Evolutionary conservation across 176 grass and related monocot species (phyloP).

Genomic region (Zea mays): DNA sequence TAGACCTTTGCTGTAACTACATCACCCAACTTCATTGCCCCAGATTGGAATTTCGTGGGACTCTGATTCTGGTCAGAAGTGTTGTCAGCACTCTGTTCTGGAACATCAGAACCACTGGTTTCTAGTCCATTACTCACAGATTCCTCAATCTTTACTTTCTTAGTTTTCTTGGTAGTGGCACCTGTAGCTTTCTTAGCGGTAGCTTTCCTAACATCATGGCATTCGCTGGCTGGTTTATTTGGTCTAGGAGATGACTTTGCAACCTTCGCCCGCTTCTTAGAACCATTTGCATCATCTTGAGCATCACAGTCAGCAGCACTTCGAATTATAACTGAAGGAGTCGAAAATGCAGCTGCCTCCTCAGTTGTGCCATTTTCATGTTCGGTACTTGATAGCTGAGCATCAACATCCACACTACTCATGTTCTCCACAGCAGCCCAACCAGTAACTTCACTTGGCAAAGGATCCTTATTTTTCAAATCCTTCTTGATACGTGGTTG

Average conservation of each 20-base stretch:
- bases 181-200: slow-evolving; percentile 43
- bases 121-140: slow-evolving; percentile 34
- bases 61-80: slow-evolving; percentile 35
- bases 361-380: slow-evolving; percentile 31
- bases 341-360: slow-evolving; percentile 41
- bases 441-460: slow-evolving; percentile 43
- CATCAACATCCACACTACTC: slow-evolving; percentile 37
- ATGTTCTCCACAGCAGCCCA: slow-evolving; percentile 57
- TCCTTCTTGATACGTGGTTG: slow-evolving; percentile 38
- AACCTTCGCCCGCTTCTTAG: slow-evolving; percentile 49
- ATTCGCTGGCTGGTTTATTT: slow-evolving; percentile 21
- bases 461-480: slow-evolving; percentile 28
- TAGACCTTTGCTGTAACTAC: slow-evolving; percentile 76
- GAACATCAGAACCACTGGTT: slow-evolving; percentile 28
- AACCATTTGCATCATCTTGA: slow-evolving; percentile 47
- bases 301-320: slow-evolving; percentile 75
- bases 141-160: slow-evolving; percentile 39
- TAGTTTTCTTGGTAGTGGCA: slow-evolving; percentile 40
- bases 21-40: slow-evolving; percentile 73
- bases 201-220: slow-evolving; percentile 23
- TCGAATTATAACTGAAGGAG: slow-evolving; percentile 68
- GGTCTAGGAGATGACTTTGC: slow-evolving; percentile 62
- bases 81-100: slow-evolving; percentile 29
- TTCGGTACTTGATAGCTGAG: slow-evolving; percentile 38
- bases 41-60: slow-evolving; percentile 31